phyloP scores from a whole-genome alignment of 75 land plant species.

The Pseudotsuga menziesii region DNA sequence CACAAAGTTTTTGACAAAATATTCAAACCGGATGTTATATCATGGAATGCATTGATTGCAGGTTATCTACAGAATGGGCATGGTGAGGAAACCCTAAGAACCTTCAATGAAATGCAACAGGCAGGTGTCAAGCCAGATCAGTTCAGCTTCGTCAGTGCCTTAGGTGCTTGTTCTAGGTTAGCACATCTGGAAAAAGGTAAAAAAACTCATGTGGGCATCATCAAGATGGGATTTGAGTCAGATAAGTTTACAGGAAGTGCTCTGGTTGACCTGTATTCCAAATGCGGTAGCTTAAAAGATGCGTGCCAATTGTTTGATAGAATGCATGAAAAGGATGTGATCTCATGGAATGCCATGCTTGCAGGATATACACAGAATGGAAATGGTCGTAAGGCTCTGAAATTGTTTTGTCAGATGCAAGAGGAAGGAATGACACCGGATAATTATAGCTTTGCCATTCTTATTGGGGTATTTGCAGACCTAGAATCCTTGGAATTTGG shows the following conservation, averaged over 20 bases:
- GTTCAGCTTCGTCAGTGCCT: conserved; percentile 38
- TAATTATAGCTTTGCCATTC: conserved; percentile 14
- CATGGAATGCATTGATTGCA: conserved; percentile 26
- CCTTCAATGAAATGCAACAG: conserved; percentile 46
- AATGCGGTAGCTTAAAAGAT: conserved; percentile 23
- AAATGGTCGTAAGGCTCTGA: conserved; percentile 13
- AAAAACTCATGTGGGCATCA: conserved; percentile 26
- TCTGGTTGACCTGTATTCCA: conserved; percentile 39
- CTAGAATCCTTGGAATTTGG: conserved; percentile 16
- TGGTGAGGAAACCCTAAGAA: conserved; percentile 21
- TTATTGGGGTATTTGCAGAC: conserved; percentile 18
- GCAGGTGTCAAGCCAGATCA: conserved; percentile 16
- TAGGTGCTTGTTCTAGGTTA: conserved; percentile 51
- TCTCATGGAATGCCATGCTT: conserved; percentile 30
- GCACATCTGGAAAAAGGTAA: conserved; percentile 6
- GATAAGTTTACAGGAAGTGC: conserved; percentile 41
- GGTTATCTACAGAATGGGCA: conserved; percentile 34
- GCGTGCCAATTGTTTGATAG: conserved; percentile 13
- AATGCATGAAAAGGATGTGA: conserved; percentile 9
- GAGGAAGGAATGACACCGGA: conserved; percentile 18
- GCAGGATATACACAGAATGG: conserved; percentile 31
- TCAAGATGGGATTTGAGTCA: conserved; percentile 21
- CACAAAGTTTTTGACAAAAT: conserved; percentile 16
- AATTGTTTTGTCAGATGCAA: conserved; percentile 25
- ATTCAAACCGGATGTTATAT: conserved; percentile 10